Conservation (phyloP, 768 basidiomycete species). For the Mycena rosella region DNA sequence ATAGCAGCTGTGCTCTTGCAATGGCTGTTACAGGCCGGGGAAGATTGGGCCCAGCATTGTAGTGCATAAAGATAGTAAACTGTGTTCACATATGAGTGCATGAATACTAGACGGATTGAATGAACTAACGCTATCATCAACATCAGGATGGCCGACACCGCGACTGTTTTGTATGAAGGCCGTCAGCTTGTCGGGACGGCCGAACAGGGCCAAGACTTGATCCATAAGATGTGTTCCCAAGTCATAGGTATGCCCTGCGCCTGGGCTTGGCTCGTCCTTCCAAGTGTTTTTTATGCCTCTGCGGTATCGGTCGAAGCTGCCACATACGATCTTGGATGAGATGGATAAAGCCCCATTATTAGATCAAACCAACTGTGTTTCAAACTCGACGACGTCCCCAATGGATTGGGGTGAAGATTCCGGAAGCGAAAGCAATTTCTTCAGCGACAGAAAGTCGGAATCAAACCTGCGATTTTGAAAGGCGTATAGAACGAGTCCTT, state of each 20-base stretch:
- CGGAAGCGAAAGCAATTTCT: slow-evolving; percentile 67
- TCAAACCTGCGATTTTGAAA: slow-evolving; percentile 87
- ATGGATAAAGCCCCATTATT: no score
- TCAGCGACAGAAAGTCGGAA: slow-evolving; percentile 79
- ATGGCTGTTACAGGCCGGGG: slow-evolving; percentile 74
- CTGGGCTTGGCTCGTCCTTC: slow-evolving; percentile 79
- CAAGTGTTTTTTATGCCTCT: slow-evolving; percentile 75
- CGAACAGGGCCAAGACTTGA: slow-evolving; percentile 71
- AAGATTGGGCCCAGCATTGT: slow-evolving; percentile 52
- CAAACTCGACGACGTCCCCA: slow-evolving; percentile 77
- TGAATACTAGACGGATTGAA: background rate
- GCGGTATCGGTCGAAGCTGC: slow-evolving; percentile 86
- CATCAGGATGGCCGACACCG: slow-evolving; percentile 70
- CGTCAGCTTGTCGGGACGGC: slow-evolving; percentile 75
- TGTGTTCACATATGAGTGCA: slow-evolving; percentile 33
- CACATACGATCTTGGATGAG: no score
- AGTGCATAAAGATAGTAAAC: slow-evolving; percentile 70
- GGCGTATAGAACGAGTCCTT: slow-evolving; percentile 74
- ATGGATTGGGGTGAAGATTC: slow-evolving; percentile 64
- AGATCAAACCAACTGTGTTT: slow-evolving; percentile 70
- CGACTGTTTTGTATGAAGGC: slow-evolving; percentile 79
- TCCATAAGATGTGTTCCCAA: slow-evolving; percentile 47
- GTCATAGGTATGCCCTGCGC: slow-evolving; percentile 79
- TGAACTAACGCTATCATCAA: slow-evolving; percentile 73
- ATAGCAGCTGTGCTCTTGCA: slow-evolving; percentile 77